phyloP scores from a whole-genome alignment of 805 yeast species.

The Yarrowia divulgata region DNA sequence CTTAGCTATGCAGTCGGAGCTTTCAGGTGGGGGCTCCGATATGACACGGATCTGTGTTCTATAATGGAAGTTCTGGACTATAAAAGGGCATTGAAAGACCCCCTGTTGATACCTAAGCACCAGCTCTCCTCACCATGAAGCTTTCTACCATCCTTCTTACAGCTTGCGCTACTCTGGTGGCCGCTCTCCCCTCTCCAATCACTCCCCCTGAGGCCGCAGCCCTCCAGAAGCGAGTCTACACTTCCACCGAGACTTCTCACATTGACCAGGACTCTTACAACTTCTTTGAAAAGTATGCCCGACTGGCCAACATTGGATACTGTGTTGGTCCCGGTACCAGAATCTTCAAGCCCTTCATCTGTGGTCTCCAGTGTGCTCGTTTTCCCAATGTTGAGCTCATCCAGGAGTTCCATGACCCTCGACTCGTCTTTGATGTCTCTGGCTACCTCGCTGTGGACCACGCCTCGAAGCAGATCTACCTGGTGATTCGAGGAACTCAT shows the following conservation, averaged over 20 bases:
- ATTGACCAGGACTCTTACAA: slow-evolving; percentile 23
- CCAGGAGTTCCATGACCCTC: slow-evolving; percentile 24
- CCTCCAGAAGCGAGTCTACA: slow-evolving; percentile 23
- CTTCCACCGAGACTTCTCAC: slow-evolving; percentile 19
- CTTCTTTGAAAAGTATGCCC: slow-evolving; percentile 25
- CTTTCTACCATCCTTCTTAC: slow-evolving; percentile 1
- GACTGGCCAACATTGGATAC: slow-evolving; percentile 23
- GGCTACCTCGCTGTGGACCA: slow-evolving; percentile 34
- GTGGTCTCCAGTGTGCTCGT: slow-evolving; percentile 23
- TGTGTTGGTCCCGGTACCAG: slow-evolving; percentile 23
- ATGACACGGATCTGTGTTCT: not conserved
- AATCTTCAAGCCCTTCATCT: slow-evolving; percentile 27
- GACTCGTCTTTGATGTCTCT: slow-evolving; percentile 2
- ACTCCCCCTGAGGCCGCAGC: slow-evolving; percentile 4
- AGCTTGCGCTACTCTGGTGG: slow-evolving; percentile 5
- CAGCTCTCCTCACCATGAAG: slow-evolving; percentile 11
- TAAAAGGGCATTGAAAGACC: not conserved
- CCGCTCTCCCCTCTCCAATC: slow-evolving; percentile 11
- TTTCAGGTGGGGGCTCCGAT: not conserved
- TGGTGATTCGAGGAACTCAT: slow-evolving; percentile 31
- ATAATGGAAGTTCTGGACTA: not conserved
- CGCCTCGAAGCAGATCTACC: slow-evolving; percentile 22
- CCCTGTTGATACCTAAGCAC: not conserved
- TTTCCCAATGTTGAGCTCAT: slow-evolving; percentile 34
- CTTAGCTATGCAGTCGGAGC: slow-evolving; percentile 7